Conservation (phyloP, 257 asterid genomes). For the Rauvolfia tetraphylla region DNA sequence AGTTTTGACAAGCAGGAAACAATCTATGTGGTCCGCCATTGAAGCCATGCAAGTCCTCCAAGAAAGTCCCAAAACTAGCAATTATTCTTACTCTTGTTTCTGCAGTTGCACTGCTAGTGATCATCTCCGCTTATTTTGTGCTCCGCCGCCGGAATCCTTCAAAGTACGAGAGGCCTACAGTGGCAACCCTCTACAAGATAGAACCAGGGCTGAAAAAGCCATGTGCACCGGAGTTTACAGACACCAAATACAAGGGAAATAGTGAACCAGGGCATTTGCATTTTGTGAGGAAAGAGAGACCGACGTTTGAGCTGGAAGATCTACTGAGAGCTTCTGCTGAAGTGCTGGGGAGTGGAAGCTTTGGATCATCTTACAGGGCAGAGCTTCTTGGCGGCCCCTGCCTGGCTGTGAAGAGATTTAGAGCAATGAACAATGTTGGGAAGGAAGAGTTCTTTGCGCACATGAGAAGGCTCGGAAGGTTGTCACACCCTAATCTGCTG, state of each 20-base stretch:
- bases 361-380: slow-evolving; percentile 72
- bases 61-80: slow-evolving; percentile 25
- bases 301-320: slow-evolving; percentile 54
- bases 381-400: slow-evolving; percentile 32
- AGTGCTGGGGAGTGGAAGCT: slow-evolving; percentile 62
- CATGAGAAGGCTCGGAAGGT: slow-evolving; percentile 48
- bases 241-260: slow-evolving; percentile 16
- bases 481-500: slow-evolving; percentile 54
- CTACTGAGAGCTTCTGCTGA: slow-evolving; percentile 64
- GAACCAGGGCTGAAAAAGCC: not conserved
- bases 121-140: slow-evolving; percentile 24
- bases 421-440: slow-evolving; percentile 45
- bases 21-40: slow-evolving; percentile 59
- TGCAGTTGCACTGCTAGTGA: slow-evolving; percentile 18
- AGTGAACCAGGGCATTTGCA: slow-evolving; percentile 34
- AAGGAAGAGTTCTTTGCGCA: slow-evolving; percentile 49
- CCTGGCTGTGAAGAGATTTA: slow-evolving; percentile 57
- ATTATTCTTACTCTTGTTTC: slow-evolving; percentile 26
- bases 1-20: slow-evolving; percentile 43
- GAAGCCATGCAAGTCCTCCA: slow-evolving; percentile 39
- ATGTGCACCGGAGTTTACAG: not conserved
- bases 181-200: slow-evolving; percentile 13
- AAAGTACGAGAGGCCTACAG: slow-evolving; percentile 29
- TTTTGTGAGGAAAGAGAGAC: slow-evolving; percentile 44
- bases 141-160: slow-evolving; percentile 25